Percentiles rank a stretch among this genome's conserved stretches.
These are phyloP conservation scores for Chloris gayana DNA, from an alignment of 176 grass and related monocot genomes.

Conservation along the genomic window DNA sequence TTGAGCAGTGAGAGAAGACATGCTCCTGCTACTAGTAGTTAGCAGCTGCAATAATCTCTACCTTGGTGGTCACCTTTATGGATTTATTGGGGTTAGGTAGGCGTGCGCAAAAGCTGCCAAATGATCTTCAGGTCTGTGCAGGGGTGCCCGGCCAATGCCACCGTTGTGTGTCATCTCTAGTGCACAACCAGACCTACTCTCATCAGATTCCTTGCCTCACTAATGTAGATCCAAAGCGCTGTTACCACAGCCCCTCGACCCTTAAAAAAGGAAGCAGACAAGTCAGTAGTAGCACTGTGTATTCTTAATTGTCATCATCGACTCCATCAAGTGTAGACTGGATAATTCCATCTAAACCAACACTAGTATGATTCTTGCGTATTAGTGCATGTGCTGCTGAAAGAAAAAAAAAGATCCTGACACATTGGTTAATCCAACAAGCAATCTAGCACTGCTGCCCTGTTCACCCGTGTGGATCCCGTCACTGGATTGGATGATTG, in stretches of 20 bases:
- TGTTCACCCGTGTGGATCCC: background rate
- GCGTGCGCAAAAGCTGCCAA: conserved; percentile 37
- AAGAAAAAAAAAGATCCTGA: background rate
- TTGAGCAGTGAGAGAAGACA: background rate
- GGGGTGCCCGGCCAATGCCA: conserved; percentile 23
- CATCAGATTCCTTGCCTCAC: conserved; percentile 30
- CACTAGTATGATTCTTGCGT: background rate
- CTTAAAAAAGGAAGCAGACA: background rate
- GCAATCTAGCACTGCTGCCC: background rate
- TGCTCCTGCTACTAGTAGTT: background rate
- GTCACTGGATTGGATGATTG: background rate
- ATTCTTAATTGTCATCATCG: background rate
- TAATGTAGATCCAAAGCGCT: conserved; percentile 35
- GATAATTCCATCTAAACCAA: no score
- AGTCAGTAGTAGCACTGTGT: background rate
- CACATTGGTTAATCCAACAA: background rate
- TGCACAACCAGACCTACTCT: conserved; percentile 14
- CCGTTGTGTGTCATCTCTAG: background rate
- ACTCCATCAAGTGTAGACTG: background rate
- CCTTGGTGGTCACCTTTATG: conserved; percentile 31
- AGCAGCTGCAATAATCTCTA: background rate
- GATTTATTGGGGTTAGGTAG: conserved; percentile 41
- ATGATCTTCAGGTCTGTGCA: conserved; percentile 23
- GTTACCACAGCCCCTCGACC: background rate
- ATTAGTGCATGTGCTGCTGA: background rate